phyloP scores from a whole-genome alignment of 352 stramenopile species.

The Phytophthora pini region DNA sequence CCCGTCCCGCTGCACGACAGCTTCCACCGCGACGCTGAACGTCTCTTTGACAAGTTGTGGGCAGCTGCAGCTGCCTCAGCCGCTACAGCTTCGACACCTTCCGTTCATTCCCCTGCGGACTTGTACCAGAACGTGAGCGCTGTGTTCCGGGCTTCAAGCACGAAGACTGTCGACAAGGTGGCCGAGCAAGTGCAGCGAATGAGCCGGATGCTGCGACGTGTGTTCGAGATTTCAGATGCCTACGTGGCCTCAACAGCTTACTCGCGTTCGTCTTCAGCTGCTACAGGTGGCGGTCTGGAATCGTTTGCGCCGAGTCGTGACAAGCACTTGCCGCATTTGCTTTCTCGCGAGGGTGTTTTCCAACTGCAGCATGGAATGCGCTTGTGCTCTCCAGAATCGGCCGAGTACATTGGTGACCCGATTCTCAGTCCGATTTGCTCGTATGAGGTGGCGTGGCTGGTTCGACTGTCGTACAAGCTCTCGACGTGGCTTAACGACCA shows the following conservation, averaged over 20 bases:
- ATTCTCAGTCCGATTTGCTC: conserved; percentile 88
- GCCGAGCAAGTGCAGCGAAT: conserved; percentile 69
- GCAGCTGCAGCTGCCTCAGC: conserved; percentile 31
- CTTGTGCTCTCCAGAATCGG: conserved; percentile 73
- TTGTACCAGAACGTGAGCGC: conserved; percentile 45
- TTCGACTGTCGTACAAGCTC: conserved; percentile 78
- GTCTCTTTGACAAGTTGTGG: conserved; percentile 87
- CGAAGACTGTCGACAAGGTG: conserved; percentile 39
- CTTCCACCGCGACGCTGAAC: conserved; percentile 85
- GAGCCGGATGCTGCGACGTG: conserved; percentile 69
- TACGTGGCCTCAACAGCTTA: conserved; percentile 84
- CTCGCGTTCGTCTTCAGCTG: conserved; percentile 47
- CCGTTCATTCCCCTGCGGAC: conserved; percentile 37
- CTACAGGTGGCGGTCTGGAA: conserved; percentile 39
- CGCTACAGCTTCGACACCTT: conserved; percentile 24
- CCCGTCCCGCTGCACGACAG: conserved; percentile 72
- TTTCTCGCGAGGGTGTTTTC: conserved; percentile 64
- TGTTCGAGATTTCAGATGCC: conserved; percentile 88
- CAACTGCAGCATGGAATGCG: conserved; percentile 75
- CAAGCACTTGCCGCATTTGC: conserved; percentile 57
- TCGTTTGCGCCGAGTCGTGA: conserved; percentile 74
- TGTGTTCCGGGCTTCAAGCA: conserved; percentile 39
- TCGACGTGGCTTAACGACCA: conserved; percentile 81
- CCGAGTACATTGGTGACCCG: conserved; percentile 79
- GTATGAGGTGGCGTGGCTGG: conserved; percentile 79